phyloP scores from a whole-genome alignment of 2,329 filamentous ascomycete species.

The Fusarium beomiforme region DNA sequence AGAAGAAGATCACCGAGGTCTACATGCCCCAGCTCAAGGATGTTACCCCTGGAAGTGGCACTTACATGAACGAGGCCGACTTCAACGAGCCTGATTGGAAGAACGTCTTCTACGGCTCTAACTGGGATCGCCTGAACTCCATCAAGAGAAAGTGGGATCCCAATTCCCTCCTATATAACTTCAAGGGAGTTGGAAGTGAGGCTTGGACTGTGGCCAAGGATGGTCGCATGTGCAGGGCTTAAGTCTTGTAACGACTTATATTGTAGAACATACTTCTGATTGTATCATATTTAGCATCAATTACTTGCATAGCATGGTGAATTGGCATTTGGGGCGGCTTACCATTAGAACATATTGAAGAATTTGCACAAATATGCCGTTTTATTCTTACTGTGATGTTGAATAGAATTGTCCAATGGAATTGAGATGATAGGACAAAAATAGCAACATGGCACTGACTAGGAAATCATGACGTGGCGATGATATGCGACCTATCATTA shows the following conservation, averaged over 20 bases:
- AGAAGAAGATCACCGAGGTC: constrained; percentile 46
- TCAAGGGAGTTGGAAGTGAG: constrained; percentile 62
- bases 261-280: neutral
- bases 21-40: constrained; percentile 41
- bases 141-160: constrained; percentile 64
- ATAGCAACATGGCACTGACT: neutral
- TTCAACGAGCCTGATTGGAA: constrained; percentile 56
- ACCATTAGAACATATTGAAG: neutral
- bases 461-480: too few species aligned
- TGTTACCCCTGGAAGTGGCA: constrained; percentile 54
- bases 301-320: neutral
- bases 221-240: constrained; percentile 30
- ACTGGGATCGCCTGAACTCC: constrained; percentile 52
- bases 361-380: neutral
- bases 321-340: neutral
- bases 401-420: neutral
- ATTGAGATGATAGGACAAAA: neutral
- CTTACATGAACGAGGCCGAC: constrained; percentile 64
- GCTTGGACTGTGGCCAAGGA: constrained; percentile 49
- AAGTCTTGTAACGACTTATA: neutral
- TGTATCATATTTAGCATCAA: neutral
- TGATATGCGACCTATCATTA: neutral
- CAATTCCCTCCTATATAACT: constrained; percentile 56
- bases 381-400: too few species aligned
- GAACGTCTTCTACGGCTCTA: constrained; percentile 56